Base-by-base conservation (phyloP, 768 basidiomycete species). In the Cystofilobasidium capitatum region DNA sequence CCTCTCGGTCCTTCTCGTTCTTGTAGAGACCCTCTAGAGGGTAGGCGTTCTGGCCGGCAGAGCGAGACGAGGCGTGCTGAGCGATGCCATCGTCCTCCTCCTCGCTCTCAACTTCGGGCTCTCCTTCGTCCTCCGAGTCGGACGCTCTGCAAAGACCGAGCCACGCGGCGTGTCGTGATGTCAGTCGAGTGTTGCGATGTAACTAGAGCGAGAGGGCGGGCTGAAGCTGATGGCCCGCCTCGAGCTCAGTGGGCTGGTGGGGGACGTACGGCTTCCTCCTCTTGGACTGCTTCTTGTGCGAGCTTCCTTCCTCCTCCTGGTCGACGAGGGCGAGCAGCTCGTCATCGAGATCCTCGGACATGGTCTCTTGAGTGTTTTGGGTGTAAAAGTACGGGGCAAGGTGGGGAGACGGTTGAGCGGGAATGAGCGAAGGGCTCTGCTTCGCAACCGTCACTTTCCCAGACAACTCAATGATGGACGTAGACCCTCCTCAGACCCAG, bases 1-100 rank as follows among this genome's bases (percentile, higher is more conserved):
- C 79, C 71, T 86, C 82, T 73, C 87, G 83, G 77, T 97, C 94
- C 16, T 80, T 82, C 72, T 91, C 90, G 73, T 96, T 86, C 67
- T 82, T 83, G 74, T 89, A 98, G 77, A 90, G 89, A 59, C 90
- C 91, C 73, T 98, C 94, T 16, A 96, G 79, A 0, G 91, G 93
- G 75, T 90, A 98, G 4, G 85, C 86, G 71, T 89, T 86, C 16
- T 76, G 74, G 6, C 17, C 36, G 13, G 61, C 22, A 0, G 44
- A n/a, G 3, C 59, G 55, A 12, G 29, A 3, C 29, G 51, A 98
- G 5, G 85, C 86, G 71, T 89, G 86, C 17, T 76, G 75, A 4
- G 12, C 36, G 22, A 60, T 82, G 64, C 83, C 83, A 3, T 26
- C 65, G n/a, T 61, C 69, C 39, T 69, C 69, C 22, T 72, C 70